phyloP scores from a whole-genome alignment of 2,329 filamentous ascomycete species.

The Diplodia intermedia region DNA sequence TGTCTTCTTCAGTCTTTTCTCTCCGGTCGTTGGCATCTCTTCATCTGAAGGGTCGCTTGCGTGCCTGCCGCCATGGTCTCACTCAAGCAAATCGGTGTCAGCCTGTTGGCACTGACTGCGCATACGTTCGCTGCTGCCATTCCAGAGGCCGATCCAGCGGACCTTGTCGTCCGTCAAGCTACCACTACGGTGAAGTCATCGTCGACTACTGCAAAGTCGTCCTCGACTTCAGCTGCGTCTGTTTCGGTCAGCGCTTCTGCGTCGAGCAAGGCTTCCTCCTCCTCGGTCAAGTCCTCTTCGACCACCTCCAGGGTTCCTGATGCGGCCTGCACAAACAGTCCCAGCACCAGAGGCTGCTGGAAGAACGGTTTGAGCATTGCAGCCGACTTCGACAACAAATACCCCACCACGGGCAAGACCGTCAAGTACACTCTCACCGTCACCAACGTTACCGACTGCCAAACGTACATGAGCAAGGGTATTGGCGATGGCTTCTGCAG shows the following conservation, averaged over 20 bases:
- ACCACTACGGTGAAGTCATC: conserved; percentile 34
- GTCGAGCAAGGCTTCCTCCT: background rate
- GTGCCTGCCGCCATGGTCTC: conserved; percentile 39
- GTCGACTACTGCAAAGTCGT: conserved; percentile 37
- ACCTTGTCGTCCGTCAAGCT: conserved; percentile 17
- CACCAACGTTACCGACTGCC: conserved; percentile 51
- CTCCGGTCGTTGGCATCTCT: background rate
- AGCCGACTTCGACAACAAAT: conserved; percentile 55
- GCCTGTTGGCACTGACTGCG: conserved; percentile 35
- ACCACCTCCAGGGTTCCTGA: conserved; percentile 37
- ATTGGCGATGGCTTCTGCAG: conserved; percentile 41
- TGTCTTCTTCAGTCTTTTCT: conserved; percentile 21
- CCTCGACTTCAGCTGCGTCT: no score
- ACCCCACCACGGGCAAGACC: conserved; percentile 49
- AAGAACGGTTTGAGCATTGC: conserved; percentile 52
- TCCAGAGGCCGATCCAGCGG: conserved; percentile 35
- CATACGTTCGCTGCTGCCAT: conserved; percentile 40
- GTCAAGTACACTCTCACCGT: conserved; percentile 51
- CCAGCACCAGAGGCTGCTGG: conserved; percentile 53
- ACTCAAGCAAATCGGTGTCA: conserved; percentile 29
- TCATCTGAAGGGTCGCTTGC: background rate
- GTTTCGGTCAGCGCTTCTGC: background rate
- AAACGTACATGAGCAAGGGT: conserved; percentile 36
- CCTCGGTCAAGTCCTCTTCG: conserved; percentile 8
- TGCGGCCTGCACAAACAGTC: conserved; percentile 50